Percentiles rank a stretch among this genome's conserved stretches.
phyloP scores from a whole-genome alignment of 768 basidiomycete species.

The Boletus sensibilis region DNA sequence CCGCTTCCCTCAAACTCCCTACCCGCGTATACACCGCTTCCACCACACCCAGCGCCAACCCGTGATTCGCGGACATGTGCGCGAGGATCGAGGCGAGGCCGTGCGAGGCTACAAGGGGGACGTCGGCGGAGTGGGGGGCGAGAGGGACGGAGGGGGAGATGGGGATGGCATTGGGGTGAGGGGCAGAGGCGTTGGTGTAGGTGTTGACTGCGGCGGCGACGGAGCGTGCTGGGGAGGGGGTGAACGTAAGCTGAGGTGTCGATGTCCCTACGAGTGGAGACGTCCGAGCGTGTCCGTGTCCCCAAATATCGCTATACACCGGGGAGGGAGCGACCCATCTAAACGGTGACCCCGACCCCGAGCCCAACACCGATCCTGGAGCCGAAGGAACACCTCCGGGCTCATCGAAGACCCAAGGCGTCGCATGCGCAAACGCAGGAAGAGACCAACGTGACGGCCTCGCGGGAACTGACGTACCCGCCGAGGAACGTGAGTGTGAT shows the following conservation, averaged over 20 bases:
- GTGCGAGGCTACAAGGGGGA: slow-evolving; percentile 17
- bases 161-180: too few species aligned
- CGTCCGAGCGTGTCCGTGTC: background rate
- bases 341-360: background rate
- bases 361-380: background rate
- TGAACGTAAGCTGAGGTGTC: background rate
- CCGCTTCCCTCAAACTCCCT: slow-evolving; percentile 38
- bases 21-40: slow-evolving; percentile 36
- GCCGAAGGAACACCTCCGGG: background rate
- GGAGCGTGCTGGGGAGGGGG: slow-evolving; percentile 10
- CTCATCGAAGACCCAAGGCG: slow-evolving; percentile 3
- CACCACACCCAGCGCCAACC: slow-evolving; percentile 42
- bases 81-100: slow-evolving; percentile 36
- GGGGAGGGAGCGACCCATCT: background rate
- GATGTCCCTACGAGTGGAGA: background rate
- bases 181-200: background rate
- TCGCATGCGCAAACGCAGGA: slow-evolving; percentile 1
- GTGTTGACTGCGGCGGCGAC: background rate
- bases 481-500: slow-evolving; percentile 14
- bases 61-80: slow-evolving; percentile 46
- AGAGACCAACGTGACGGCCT: slow-evolving; percentile 20
- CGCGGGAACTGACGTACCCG: background rate
- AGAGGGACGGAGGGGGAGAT: background rate
- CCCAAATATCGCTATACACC: background rate
- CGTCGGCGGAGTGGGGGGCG: slow-evolving; percentile 12